Percentiles rank a stretch among this genome's conserved stretches.
Evolutionary conservation across 805 yeast genomes (phyloP).

Genomic region (Hyphopichia homilentoma): DNA sequence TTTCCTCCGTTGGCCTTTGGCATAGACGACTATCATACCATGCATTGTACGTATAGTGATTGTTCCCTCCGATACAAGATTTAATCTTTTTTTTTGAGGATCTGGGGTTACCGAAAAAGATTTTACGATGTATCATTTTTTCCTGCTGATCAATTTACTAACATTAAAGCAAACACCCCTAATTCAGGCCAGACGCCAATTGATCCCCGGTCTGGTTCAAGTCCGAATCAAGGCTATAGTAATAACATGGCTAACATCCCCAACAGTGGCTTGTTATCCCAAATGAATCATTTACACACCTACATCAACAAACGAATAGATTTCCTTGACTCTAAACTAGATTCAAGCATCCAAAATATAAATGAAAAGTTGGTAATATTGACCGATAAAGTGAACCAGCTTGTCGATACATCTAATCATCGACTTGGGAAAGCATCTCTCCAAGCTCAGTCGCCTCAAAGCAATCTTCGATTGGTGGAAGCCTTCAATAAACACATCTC

Average conservation of each 20-base stretch:
- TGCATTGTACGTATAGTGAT: too few relatives aligned
- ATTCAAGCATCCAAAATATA: background rate
- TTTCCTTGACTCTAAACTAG: constrained; percentile 2
- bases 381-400: background rate
- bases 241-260: background rate
- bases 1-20: too few relatives aligned
- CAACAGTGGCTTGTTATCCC: constrained; percentile 1
- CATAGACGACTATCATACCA: too few relatives aligned
- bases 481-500: constrained; percentile 15
- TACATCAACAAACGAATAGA: constrained; percentile 3
- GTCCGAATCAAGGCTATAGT: too few relatives aligned
- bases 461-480: constrained; percentile 12
- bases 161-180: background rate
- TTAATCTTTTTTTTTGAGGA: too few relatives aligned
- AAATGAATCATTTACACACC: background rate
- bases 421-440: background rate
- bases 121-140: too few relatives aligned
- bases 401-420: background rate
- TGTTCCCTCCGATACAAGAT: too few relatives aligned
- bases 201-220: too few relatives aligned
- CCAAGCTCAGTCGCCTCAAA: background rate
- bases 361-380: constrained; percentile 1
- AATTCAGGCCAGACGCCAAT: background rate
- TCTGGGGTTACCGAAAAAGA: too few relatives aligned
- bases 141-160: too few relatives aligned